Evolutionary conservation across 83 land plant genomes (phyloP).

Genomic region (Picea mariana): DNA sequence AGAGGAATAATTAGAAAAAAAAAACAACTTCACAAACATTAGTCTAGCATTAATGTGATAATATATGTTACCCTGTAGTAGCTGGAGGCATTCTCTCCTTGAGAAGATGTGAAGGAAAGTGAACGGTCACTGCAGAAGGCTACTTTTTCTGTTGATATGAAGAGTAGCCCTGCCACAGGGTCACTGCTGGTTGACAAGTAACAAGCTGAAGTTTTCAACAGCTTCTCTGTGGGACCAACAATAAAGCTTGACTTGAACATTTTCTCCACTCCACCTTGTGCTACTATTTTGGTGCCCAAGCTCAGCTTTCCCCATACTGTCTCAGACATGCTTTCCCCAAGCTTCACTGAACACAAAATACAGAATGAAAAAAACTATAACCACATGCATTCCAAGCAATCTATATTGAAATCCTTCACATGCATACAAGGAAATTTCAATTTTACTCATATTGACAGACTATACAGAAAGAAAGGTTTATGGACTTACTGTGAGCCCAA

Average conservation of each 20-base stretch:
- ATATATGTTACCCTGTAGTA: slow-evolving; percentile 35
- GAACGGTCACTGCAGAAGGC: slow-evolving; percentile 58
- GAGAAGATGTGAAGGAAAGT: slow-evolving; percentile 27
- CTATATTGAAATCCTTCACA: not conserved
- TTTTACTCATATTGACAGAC: not conserved
- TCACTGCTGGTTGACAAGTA: slow-evolving; percentile 57
- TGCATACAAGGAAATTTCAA: not conserved
- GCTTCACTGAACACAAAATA: slow-evolving; percentile 28
- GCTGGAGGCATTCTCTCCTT: slow-evolving; percentile 7
- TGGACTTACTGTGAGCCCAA: slow-evolving; percentile 26
- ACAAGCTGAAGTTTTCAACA: slow-evolving; percentile 57
- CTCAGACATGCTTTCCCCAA: slow-evolving; percentile 49
- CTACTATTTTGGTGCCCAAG: slow-evolving; percentile 46
- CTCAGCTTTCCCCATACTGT: slow-evolving; percentile 59
- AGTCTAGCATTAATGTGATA: not conserved
- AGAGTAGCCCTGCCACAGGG: slow-evolving; percentile 61
- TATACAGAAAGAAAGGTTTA: not conserved
- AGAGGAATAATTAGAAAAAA: not conserved
- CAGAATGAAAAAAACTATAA: not conserved
- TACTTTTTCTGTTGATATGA: slow-evolving; percentile 48
- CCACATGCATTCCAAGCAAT: not conserved
- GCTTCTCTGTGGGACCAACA: slow-evolving; percentile 34
- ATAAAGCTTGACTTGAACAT: slow-evolving; percentile 40
- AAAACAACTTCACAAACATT: not conserved
- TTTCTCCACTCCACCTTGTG: slow-evolving; percentile 47